A percentile compares a stretch with the other conserved stretches of the same genome.
These are phyloP conservation scores for Dryas alaskensis DNA, from an alignment of 306 rosid species.

Conservation along the genomic window DNA sequence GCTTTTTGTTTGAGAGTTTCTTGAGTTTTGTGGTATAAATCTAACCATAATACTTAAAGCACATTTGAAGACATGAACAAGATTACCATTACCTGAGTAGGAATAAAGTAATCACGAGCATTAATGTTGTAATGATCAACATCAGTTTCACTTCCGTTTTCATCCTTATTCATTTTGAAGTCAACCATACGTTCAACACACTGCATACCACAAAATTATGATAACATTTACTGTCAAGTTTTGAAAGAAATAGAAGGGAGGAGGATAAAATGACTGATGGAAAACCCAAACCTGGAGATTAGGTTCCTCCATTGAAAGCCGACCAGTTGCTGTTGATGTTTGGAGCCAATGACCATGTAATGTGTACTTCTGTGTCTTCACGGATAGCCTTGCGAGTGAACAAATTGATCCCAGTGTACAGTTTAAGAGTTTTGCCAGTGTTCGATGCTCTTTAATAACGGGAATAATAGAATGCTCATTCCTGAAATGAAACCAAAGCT, in stretches of 20 bases:
- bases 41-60: not conserved
- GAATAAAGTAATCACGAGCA: conserved; percentile 89
- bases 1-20: not conserved
- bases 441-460: conserved; percentile 86
- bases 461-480: conserved; percentile 90
- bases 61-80: not conserved
- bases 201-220: conserved; percentile 43
- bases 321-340: conserved; percentile 95
- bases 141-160: conserved; percentile 45
- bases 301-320: conserved; percentile 98
- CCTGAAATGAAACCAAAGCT: conserved; percentile 57
- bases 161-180: conserved; percentile 54
- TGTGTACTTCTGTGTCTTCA: conserved; percentile 72
- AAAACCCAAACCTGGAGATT: conserved; percentile 81
- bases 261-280: conserved; percentile 2
- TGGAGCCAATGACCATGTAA: conserved; percentile 98
- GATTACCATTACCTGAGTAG: conserved; percentile 66
- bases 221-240: conserved; percentile 3
- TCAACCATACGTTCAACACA: conserved; percentile 86
- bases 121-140: conserved; percentile 48
- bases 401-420: conserved; percentile 90
- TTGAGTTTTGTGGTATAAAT: not conserved
- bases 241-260: conserved; percentile 1
- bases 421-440: conserved; percentile 86
- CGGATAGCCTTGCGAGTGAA: conserved; percentile 70